Base-by-base conservation (phyloP, 2,329 filamentous ascomycete species). In the Metarhizium brunneum region DNA sequence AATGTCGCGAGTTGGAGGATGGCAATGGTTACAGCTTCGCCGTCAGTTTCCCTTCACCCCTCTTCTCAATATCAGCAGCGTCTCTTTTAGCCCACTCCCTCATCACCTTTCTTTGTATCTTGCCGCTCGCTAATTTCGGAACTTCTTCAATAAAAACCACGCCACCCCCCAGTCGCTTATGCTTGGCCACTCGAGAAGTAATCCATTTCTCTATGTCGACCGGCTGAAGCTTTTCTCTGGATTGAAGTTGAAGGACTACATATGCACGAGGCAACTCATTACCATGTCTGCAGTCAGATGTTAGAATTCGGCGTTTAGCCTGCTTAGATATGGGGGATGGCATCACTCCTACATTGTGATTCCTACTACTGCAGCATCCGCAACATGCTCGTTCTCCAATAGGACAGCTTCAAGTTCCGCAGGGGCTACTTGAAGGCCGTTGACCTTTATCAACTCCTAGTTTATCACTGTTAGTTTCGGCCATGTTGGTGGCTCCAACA, bases 81-180 rank as follows among this genome's bases (percentile, higher is more conserved):
- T 83, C 81, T 56, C 69, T 69, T 68, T 79, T 81, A 6, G 80
- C 75, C 79, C 79, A 82, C 47, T 82, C 78, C 60, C 76, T 75
- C 69, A 84, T 70, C 6, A 76, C 64, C 61, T 81, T 81, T 51
- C 80, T 70, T 64, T 79, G 72, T 52, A 84, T 82, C 71, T 84
- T 84, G 8, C 81, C 81, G 57, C 76, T 79, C 13, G 77, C 74
- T 49, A 81, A 67, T 64, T 81, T 82, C 0, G 81, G 80, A 54
- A 84, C 75, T 59, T 78, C 77, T 51, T 81, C 75, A 6, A 83
- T 73, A 57, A 83, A 82, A 30, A 73, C 69, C 32, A 82, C 73
- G 4, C 79, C 78, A 2, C 78, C 79, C 1, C 70, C 72, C 2
- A 82, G 69, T 55, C 71, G 69, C 61, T 81, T 81, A 60, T 82